These are phyloP conservation scores for thale cress (Arabidopsis thaliana) DNA, from an alignment of 345 rosid species.

Conservation along the genomic window TAIR10.1 NC_003076.8:6404501-6405000, in stretches of 20 bases:
- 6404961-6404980: not conserved
- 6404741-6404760: not conserved
- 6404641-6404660: not conserved
- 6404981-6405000: too few relatives aligned
- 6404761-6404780: not conserved
- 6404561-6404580: not conserved
- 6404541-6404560: not conserved
- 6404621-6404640: not conserved
- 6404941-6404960: not conserved
- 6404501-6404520: not conserved
- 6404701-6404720: rapidly evolving
- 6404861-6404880: not conserved
- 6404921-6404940: too few relatives aligned
- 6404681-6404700: not conserved
- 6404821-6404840: not conserved
- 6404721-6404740: not conserved
- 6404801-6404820: not conserved
- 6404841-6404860: not conserved
- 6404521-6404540: not conserved
- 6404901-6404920: not conserved
- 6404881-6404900: not conserved
- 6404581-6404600: not conserved
- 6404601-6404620: not conserved
- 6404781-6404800: not conserved
- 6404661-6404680: not conserved